Evolutionary conservation across 257 asterid species (phyloP).

Genomic region (Solanum chaucha): DNA sequence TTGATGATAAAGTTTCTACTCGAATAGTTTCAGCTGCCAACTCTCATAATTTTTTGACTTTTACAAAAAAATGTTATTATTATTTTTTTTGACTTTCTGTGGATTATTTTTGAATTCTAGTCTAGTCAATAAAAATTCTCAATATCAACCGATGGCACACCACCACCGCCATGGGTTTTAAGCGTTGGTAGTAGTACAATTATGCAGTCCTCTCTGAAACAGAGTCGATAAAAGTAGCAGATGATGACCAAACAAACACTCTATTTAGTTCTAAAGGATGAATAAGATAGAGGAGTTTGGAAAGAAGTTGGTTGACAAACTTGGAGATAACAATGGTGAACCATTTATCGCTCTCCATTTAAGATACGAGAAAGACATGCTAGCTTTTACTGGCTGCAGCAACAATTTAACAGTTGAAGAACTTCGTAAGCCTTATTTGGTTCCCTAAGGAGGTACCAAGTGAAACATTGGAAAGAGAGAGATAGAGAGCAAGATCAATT

Average conservation of each 20-base stretch:
- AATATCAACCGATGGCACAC: constrained; percentile 52
- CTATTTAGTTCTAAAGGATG: too few species aligned
- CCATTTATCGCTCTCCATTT: too few species aligned
- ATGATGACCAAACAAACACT: too few species aligned
- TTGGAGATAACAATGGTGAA: background rate
- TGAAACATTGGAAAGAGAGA: background rate
- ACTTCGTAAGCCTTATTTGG: background rate
- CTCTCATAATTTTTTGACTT: background rate
- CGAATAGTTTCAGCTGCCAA: background rate
- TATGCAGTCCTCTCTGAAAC: too few species aligned
- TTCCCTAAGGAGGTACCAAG: too few species aligned
- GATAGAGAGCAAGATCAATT: constrained; percentile 4
- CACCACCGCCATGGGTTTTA: background rate
- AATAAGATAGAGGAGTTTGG: background rate
- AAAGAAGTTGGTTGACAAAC: background rate
- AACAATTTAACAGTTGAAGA: background rate
- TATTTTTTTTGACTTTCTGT: background rate
- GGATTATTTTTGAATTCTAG: background rate
- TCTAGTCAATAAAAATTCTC: background rate
- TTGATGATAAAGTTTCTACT: background rate
- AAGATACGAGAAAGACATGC: too few species aligned
- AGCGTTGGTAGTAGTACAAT: too few species aligned
- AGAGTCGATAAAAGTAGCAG: too few species aligned
- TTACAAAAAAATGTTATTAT: too few species aligned
- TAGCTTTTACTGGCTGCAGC: too few species aligned